Percentiles rank a stretch among this genome's conserved stretches.
phyloP scores from a whole-genome alignment of 345 rosid genomes.

The Viola odorata region DNA sequence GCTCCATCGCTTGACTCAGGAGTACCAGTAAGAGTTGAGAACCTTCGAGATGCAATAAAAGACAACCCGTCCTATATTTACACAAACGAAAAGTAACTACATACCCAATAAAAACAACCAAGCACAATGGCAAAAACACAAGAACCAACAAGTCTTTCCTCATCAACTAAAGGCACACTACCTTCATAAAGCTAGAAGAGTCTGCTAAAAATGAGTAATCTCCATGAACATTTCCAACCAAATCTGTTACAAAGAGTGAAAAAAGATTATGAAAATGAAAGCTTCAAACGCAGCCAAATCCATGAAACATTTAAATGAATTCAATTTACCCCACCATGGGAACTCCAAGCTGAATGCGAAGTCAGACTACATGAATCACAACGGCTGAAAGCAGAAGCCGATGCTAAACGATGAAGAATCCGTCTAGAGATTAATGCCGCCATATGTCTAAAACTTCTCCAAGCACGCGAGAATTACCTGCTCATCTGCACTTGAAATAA shows the following conservation, averaged over 20 bases:
- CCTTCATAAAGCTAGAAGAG: conserved; percentile 23
- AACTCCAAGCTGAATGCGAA: conserved; percentile 11
- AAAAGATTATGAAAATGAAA: neutral
- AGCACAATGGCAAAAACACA: neutral
- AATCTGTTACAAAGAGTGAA: conserved; percentile 1
- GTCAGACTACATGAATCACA: conserved; percentile 3
- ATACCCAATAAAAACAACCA: neutral
- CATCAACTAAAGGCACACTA: conserved; percentile 1
- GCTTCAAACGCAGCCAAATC: neutral
- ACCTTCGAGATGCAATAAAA: conserved; percentile 35
- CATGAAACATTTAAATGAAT: neutral
- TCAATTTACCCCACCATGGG: conserved; percentile 12
- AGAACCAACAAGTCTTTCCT: neutral
- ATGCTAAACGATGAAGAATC: conserved; percentile 31
- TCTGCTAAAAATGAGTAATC: conserved; percentile 15
- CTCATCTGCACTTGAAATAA: neutral
- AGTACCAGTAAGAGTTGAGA: conserved; percentile 51
- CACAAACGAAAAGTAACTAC: conserved; percentile 4
- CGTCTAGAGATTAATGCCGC: conserved; percentile 38
- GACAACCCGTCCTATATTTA: conserved; percentile 37
- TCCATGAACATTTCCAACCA: conserved; percentile 6
- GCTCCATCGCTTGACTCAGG: conserved; percentile 46
- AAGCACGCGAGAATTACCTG: neutral
- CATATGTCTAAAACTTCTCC: conserved; percentile 21
- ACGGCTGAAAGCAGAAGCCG: conserved; percentile 23